phyloP scores from a whole-genome alignment of 2,329 filamentous ascomycete species.

The Penicillium sp. region DNA sequence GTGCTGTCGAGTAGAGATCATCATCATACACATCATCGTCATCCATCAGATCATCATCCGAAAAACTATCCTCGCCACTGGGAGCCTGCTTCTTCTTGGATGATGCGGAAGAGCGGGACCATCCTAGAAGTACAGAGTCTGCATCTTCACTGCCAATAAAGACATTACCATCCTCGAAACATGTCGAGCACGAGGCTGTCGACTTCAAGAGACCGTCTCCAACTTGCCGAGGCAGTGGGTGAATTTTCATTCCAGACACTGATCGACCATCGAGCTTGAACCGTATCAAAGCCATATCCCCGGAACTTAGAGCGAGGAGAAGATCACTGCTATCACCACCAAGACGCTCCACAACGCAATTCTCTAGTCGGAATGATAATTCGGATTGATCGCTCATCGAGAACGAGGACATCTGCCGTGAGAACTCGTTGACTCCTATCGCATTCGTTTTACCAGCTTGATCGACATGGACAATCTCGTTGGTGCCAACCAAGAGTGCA shows the following conservation, averaged over 20 bases:
- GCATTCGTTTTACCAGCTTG: conserved; percentile 92
- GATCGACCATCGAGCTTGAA: conserved; percentile 88
- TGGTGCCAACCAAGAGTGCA: conserved; percentile 75
- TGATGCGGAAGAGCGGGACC: conserved; percentile 61
- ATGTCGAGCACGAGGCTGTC: conserved; percentile 62
- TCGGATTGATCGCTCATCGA: conserved; percentile 80
- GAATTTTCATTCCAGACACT: conserved; percentile 77
- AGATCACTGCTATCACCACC: conserved; percentile 74
- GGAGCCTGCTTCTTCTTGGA: conserved; percentile 53
- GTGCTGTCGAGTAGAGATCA: conserved; percentile 42
- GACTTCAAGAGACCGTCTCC: conserved; percentile 59
- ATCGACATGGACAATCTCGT: conserved; percentile 91
- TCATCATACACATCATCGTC: conserved; percentile 56
- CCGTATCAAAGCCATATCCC: conserved; percentile 65
- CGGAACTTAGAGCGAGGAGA: conserved; percentile 72
- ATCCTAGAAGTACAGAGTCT: conserved; percentile 76
- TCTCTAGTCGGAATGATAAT: conserved; percentile 72
- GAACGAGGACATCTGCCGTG: conserved; percentile 75
- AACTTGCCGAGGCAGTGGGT: conserved; percentile 55
- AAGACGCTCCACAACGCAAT: conserved; percentile 69
- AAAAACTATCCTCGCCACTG: conserved; percentile 47
- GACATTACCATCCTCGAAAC: conserved; percentile 60
- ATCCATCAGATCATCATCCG: conserved; percentile 54
- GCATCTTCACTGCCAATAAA: conserved; percentile 82
- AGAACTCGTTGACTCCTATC: conserved; percentile 86